Base-by-base conservation (phyloP, 768 basidiomycete species). In the Astraeus odoratus region DNA sequence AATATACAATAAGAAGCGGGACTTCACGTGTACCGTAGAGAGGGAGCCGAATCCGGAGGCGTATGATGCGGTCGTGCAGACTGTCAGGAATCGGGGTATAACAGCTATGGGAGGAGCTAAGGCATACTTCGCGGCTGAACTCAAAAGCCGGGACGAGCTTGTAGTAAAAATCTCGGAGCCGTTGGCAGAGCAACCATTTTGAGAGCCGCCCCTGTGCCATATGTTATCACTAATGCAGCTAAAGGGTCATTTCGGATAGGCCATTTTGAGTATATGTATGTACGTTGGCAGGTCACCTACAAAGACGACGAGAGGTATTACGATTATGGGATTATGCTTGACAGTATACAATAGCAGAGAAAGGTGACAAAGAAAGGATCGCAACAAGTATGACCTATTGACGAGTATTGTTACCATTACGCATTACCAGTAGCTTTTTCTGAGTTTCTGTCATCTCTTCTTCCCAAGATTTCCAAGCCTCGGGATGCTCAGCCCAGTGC, bases 181-280 rank as follows among this genome's bases (percentile, higher is more conserved):
- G 7, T 56, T 79, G 43, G 78, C 77, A 1, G 77, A 74, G 50
- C 78, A 81, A 48, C 74, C 77, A 0, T 80, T 78, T 47, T 77
- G 47, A 61, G 12, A 29, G 24, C 13, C 8, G 19, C 9, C 29
- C 3, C 25, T 13, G 30, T 27, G 20, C 22, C 25, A 27, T 13
- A 12, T 25, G 24, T 8, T n/a, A n/a, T n/a, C n/a, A n/a, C n/a
- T n/a, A n/a, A n/a, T n/a, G n/a, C n/a, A n/a, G n/a, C n/a, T n/a
- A n/a, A n/a, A n/a, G n/a, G n/a, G n/a, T n/a, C n/a, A n/a, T n/a
- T n/a, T n/a, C n/a, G n/a, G n/a, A n/a, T n/a, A n/a, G n/a, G n/a
- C n/a, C n/a, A n/a, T n/a, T n/a, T n/a, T n/a, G n/a, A n/a, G n/a
- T n/a, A n/a, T n/a, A n/a, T n/a, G n/a, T n/a, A n/a, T n/a, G n/a